These are phyloP conservation scores for Fagus sylvatica DNA, from an alignment of 306 rosid genomes.

Conservation along the genomic window DNA sequence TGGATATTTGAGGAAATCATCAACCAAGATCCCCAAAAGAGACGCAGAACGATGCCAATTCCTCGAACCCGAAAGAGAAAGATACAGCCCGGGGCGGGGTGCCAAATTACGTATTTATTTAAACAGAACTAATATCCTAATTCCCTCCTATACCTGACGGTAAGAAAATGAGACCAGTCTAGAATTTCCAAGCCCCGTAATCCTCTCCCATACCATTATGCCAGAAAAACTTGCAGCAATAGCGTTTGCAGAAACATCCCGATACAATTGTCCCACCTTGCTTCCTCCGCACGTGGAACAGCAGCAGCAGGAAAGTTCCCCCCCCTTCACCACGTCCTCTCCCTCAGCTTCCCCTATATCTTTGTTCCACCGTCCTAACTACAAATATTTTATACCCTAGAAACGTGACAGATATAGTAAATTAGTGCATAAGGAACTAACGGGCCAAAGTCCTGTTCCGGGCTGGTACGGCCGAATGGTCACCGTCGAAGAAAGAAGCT, in stretches of 20 bases:
- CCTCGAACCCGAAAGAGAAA: constrained; percentile 12
- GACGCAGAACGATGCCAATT: constrained; percentile 5
- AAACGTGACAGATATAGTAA: constrained; percentile 29
- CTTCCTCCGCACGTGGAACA: constrained; percentile 94
- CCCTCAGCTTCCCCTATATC: constrained; percentile 21
- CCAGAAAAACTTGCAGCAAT: constrained; percentile 82
- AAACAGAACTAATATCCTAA: constrained; percentile 30
- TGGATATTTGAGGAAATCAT: constrained; percentile 8
- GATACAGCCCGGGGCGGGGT: constrained; percentile 5
- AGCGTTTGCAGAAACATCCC: constrained; percentile 94
- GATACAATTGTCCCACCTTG: constrained; percentile 79
- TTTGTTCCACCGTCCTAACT: background rate
- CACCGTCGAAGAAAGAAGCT: constrained; percentile 93
- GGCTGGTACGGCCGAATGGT: constrained; percentile 90
- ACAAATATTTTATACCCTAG: constrained; percentile 4
- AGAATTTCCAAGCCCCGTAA: constrained; percentile 98
- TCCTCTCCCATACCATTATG: constrained; percentile 82
- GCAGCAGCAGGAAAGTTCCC: constrained; percentile 91
- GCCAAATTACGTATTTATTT: constrained; percentile 33
- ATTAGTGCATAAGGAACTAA: constrained; percentile 52
- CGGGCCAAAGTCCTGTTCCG: constrained; percentile 97
- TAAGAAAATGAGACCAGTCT: constrained; percentile 97
- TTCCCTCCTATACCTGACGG: constrained; percentile 74
- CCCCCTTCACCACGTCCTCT: constrained; percentile 65
- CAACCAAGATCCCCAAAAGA: constrained; percentile 13